phyloP scores from a whole-genome alignment of 1,284 basidiomycete species.

The Psilocybe mexicana region DNA sequence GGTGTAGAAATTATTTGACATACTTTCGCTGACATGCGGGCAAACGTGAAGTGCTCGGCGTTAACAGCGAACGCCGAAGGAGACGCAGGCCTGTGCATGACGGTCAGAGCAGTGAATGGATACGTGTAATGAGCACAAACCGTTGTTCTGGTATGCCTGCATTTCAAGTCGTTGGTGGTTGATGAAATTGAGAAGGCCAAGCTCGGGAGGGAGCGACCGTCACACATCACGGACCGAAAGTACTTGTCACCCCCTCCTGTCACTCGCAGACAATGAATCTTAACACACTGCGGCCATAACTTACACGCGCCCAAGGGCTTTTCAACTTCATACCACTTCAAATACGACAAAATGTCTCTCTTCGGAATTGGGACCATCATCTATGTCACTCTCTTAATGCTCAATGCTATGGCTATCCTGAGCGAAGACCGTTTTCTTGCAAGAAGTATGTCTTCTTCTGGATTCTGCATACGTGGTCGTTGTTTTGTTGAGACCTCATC shows the following conservation, averaged over 20 bases:
- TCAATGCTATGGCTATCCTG: slow-evolving; percentile 92
- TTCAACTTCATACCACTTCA: not conserved
- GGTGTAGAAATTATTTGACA: slow-evolving; percentile 6
- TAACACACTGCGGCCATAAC: not conserved
- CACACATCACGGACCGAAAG: slow-evolving; percentile 8
- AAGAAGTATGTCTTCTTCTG: slow-evolving; percentile 62
- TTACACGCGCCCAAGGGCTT: not conserved
- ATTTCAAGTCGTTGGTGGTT: slow-evolving; percentile 4
- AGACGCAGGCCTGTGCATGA: slow-evolving; percentile 6
- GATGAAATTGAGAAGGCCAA: not conserved
- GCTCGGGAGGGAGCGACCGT: not conserved
- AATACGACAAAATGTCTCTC: slow-evolving; percentile 39
- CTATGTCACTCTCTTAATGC: slow-evolving; percentile 78
- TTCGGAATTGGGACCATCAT: slow-evolving; percentile 74
- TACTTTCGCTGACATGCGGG: slow-evolving; percentile 20
- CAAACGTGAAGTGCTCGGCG: slow-evolving; percentile 1
- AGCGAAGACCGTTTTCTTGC: slow-evolving; percentile 96
- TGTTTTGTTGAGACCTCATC: not conserved
- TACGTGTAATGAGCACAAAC: not conserved
- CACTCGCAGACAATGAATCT: not conserved
- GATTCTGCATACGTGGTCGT: not conserved
- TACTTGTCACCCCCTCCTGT: not conserved
- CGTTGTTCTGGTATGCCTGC: slow-evolving; percentile 10
- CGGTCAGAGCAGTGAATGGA: not conserved
- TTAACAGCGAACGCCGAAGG: slow-evolving; percentile 12